Conservation (phyloP, 2,329 filamentous ascomycete species). For the Hortaea sp. region DNA sequence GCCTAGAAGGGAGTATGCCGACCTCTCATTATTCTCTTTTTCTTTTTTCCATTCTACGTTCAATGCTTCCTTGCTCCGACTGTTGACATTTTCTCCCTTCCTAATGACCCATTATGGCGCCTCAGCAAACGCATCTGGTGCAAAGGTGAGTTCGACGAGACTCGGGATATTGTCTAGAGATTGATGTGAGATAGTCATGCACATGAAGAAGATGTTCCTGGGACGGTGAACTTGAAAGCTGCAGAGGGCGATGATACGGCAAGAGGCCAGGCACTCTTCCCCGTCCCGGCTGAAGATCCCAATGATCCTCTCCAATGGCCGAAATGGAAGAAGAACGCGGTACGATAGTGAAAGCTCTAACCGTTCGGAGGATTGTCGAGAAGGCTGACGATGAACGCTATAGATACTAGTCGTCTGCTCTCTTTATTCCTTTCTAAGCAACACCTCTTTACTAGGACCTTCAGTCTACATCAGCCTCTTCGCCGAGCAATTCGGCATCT, state of each 20-base stretch:
- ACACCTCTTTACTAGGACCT: slow-evolving; percentile 46
- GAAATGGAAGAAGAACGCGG: too few relatives aligned
- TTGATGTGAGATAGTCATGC: slow-evolving; percentile 36
- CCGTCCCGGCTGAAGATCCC: slow-evolving; percentile 50
- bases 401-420: slow-evolving; percentile 44
- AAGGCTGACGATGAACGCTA: too few relatives aligned
- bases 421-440: slow-evolving; percentile 50
- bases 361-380: too few relatives aligned
- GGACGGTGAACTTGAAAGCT: slow-evolving; percentile 45
- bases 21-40: too few relatives aligned
- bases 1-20: too few relatives aligned
- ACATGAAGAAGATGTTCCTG: slow-evolving; percentile 46
- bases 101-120: slow-evolving; percentile 3
- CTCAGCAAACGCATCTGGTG: slow-evolving; percentile 7
- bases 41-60: too few relatives aligned
- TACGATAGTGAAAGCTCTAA: too few relatives aligned
- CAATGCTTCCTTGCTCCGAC: too few relatives aligned
- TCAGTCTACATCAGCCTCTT: slow-evolving; percentile 50
- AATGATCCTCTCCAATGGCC: slow-evolving; percentile 39
- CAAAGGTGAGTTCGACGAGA: slow-evolving; percentile 7
- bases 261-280: slow-evolving; percentile 51
- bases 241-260: slow-evolving; percentile 49
- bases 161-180: neutral
- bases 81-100: too few relatives aligned
- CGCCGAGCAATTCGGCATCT: slow-evolving; percentile 42